phyloP scores from a whole-genome alignment of 225 moss, liverwort and hornwort species.

The Sphagnum contortum region DNA sequence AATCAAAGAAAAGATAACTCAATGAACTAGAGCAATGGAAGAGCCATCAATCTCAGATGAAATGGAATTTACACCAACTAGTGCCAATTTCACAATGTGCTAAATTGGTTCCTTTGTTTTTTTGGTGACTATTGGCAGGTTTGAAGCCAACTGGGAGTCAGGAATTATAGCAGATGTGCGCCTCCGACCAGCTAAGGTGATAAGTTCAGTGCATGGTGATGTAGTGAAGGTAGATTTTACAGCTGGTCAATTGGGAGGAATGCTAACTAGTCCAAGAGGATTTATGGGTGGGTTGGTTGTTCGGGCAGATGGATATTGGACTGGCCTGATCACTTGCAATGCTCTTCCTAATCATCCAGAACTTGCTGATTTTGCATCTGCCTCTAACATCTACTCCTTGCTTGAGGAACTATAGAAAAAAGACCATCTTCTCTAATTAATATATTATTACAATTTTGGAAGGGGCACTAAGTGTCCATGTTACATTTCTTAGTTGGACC shows the following conservation, averaged over 20 bases:
- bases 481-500: no score
- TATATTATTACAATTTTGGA: no score
- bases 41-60: no score
- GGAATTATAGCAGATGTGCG: conserved; percentile 34
- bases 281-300: no score
- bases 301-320: no score
- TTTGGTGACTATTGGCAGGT: conserved; percentile 17
- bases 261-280: no score
- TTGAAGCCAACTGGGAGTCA: conserved; percentile 46
- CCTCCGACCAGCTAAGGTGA: conserved; percentile 33
- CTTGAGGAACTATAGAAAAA: conserved; percentile 36
- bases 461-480: no score
- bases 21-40: neutral
- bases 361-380: conserved; percentile 34
- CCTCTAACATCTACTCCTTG: conserved; percentile 34
- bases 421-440: no score
- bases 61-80: no score
- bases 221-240: conserved; percentile 16
- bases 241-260: no score
- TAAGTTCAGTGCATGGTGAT: conserved; percentile 26
- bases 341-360: conserved; percentile 9
- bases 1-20: neutral
- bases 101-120: neutral
- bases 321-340: conserved; percentile 11
- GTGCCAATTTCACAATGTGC: no score